Conservation (phyloP, 331 rosid species). For the Prunus yedoensis region DNA sequence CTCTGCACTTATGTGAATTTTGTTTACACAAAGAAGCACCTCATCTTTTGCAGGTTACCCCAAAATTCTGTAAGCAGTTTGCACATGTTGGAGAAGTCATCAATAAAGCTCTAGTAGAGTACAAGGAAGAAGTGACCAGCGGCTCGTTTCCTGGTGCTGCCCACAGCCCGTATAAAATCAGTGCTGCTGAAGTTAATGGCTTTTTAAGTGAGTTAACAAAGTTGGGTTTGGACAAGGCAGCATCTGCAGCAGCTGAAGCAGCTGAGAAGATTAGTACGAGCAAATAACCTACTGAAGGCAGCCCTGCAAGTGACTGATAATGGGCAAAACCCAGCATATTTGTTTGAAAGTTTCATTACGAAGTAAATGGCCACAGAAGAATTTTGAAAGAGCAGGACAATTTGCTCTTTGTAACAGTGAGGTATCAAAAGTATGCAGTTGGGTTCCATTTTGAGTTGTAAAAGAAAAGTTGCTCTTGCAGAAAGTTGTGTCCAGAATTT, state of each 20-base stretch:
- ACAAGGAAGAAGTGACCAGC: constrained; percentile 66
- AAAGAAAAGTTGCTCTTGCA: not conserved
- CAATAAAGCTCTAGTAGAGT: constrained; percentile 66
- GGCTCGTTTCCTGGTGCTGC: constrained; percentile 70
- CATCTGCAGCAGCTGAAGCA: constrained; percentile 72
- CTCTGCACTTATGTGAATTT: not conserved
- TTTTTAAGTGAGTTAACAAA: constrained; percentile 60
- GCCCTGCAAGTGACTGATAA: constrained; percentile 2
- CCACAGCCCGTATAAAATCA: constrained; percentile 73
- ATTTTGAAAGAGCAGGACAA: not conserved
- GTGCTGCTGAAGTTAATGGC: constrained; percentile 37
- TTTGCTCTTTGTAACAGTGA: not conserved
- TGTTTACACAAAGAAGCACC: constrained; percentile 2
- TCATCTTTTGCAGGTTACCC: constrained; percentile 57
- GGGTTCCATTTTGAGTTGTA: not conserved
- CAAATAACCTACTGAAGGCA: constrained; percentile 22
- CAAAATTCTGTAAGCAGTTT: constrained; percentile 71
- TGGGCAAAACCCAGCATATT: too few relatives aligned
- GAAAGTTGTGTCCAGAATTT: not conserved
- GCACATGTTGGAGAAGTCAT: constrained; percentile 67
- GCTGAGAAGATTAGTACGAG: constrained; percentile 47
- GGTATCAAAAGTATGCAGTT: constrained; percentile 8
- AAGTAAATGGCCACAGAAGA: not conserved
- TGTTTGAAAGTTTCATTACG: too few relatives aligned
- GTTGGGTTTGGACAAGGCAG: constrained; percentile 71